A percentile compares a stretch with the other conserved stretches of the same genome.
These are phyloP conservation scores for Penicillium verhagenii DNA, from an alignment of 495 filamentous ascomycete species.

Conservation along the genomic window DNA sequence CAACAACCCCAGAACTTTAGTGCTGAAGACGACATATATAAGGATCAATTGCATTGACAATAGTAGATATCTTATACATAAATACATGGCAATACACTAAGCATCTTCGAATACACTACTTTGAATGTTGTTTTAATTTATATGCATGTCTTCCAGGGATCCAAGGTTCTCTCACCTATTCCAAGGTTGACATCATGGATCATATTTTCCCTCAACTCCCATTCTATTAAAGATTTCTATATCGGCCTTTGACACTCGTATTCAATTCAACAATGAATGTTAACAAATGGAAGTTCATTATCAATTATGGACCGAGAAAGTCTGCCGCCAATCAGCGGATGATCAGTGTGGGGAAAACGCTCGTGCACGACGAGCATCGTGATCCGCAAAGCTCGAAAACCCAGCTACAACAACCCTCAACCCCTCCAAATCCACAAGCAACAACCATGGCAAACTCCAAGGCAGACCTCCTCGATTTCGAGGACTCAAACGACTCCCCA, in stretches of 20 bases:
- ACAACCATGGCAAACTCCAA: conserved; percentile 36
- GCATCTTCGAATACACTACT: too few species aligned
- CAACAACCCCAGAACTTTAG: too few species aligned
- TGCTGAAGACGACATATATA: too few species aligned
- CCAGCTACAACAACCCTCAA: conserved; percentile 4
- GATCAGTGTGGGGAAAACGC: conserved; percentile 10
- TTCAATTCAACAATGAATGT: background rate
- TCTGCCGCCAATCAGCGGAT: conserved; percentile 1
- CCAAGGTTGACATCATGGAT: background rate
- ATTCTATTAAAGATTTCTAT: background rate
- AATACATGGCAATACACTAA: too few species aligned
- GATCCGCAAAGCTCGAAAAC: background rate
- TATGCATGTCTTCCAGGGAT: background rate
- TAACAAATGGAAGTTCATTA: background rate
- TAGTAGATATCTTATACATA: too few species aligned
- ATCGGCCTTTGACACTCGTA: background rate
- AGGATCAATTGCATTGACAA: too few species aligned
- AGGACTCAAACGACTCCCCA: conserved; percentile 29
- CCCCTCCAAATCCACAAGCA: conserved; percentile 1
- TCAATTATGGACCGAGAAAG: background rate
- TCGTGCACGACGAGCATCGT: background rate
- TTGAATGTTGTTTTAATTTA: background rate
- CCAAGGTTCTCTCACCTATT: background rate
- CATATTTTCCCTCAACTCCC: background rate
- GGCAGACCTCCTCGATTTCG: conserved; percentile 27